Percentiles rank a stretch among this genome's conserved stretches.
Conservation (phyloP, 768 basidiomycete species). For the Lactifluus piperatus region DNA sequence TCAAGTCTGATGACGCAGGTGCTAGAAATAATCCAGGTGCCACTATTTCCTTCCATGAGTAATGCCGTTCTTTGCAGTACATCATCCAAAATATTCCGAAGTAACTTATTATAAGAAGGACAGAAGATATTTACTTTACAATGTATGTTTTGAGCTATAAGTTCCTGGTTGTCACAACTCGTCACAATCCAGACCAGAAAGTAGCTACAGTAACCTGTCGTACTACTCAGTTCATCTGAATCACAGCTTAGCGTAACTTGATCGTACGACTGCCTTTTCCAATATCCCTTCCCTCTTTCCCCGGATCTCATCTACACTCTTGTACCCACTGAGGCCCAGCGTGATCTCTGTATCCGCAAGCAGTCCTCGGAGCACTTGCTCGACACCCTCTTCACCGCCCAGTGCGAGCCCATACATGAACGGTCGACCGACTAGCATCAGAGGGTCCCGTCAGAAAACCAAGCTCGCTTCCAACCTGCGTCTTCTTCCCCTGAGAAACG, state of each 20-base stretch:
- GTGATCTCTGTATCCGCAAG: slow-evolving; percentile 62
- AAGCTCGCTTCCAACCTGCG: neutral
- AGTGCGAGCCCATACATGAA: slow-evolving; percentile 65
- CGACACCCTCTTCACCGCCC: slow-evolving; percentile 64
- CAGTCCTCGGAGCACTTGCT: slow-evolving; percentile 60
- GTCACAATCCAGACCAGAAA: no score
- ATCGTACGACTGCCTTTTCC: slow-evolving; percentile 30
- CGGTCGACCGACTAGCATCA: slow-evolving; percentile 53
- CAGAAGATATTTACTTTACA: no score
- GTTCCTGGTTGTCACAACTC: no score
- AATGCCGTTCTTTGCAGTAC: no score
- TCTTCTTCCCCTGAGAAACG: neutral
- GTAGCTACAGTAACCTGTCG: no score
- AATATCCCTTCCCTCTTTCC: slow-evolving; percentile 50
- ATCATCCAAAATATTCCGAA: no score
- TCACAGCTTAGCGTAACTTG: neutral
- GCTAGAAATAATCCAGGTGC: no score
- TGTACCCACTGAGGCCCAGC: slow-evolving; percentile 54
- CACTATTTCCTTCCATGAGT: no score
- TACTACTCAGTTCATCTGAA: neutral
- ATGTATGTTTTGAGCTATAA: no score
- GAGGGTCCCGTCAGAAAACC: neutral
- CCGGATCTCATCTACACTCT: slow-evolving; percentile 45
- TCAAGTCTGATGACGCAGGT: no score
- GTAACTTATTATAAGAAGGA: no score